Evolutionary conservation across 2,329 filamentous ascomycete species (phyloP).

Genomic region (Ciborinia camelliae): DNA sequence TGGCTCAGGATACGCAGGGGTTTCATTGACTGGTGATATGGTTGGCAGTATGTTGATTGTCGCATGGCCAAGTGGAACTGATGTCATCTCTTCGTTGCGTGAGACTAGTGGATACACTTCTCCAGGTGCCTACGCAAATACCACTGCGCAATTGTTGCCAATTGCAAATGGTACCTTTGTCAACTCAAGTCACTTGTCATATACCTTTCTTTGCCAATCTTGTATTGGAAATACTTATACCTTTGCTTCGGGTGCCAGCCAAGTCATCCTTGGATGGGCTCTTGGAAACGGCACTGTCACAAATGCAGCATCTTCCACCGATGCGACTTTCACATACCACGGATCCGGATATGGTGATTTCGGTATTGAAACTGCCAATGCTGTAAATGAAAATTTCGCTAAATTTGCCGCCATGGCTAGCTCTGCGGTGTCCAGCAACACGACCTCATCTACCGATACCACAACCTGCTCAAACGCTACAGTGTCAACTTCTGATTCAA

Average conservation of each 20-base stretch:
- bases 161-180: constrained; percentile 51
- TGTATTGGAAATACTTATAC: constrained; percentile 37
- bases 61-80: constrained; percentile 48
- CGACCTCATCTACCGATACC: neutral
- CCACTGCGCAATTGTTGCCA: constrained; percentile 42
- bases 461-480: constrained; percentile 10
- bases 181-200: constrained; percentile 51
- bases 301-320: constrained; percentile 9
- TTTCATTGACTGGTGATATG: constrained; percentile 49
- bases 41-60: constrained; percentile 46
- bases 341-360: constrained; percentile 14
- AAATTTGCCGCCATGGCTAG: constrained; percentile 17
- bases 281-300: constrained; percentile 16
- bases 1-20: constrained; percentile 46
- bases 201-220: constrained; percentile 51
- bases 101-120: constrained; percentile 45
- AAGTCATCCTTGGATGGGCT: constrained; percentile 14
- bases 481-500: neutral
- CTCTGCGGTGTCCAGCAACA: neutral
- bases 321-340: constrained; percentile 19
- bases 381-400: constrained; percentile 8
- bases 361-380: neutral
- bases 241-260: neutral
- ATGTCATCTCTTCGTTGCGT: constrained; percentile 43
- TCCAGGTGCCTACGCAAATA: constrained; percentile 43